Evolutionary conservation across 176 grass and related monocot species (phyloP).

Genomic region (Thalia dealbata): DNA sequence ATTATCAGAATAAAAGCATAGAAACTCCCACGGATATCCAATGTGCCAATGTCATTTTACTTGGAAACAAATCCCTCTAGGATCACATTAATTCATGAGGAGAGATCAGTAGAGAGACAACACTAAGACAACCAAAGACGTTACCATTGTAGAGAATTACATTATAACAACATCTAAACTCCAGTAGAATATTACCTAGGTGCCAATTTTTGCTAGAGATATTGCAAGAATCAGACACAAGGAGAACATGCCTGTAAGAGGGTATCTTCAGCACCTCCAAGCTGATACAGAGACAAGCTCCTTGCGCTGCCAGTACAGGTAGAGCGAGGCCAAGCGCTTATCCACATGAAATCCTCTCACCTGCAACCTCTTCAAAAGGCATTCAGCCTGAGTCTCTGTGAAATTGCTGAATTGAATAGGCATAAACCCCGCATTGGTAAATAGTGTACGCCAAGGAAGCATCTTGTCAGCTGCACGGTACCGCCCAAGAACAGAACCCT

Average conservation of each 20-base stretch:
- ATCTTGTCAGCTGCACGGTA: background rate
- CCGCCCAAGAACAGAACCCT: constrained; percentile 1
- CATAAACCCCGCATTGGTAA: background rate
- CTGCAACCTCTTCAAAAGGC: constrained; percentile 18
- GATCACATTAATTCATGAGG: background rate
- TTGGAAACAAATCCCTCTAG: constrained; percentile 4
- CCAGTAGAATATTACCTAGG: background rate
- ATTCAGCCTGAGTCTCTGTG: constrained; percentile 11
- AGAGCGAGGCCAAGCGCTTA: constrained; percentile 16
- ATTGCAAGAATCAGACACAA: background rate
- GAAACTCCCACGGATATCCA: background rate
- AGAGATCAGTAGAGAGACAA: constrained; percentile 2
- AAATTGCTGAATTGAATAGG: constrained; percentile 18
- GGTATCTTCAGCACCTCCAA: constrained; percentile 9
- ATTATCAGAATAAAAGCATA: background rate
- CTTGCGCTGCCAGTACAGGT: constrained; percentile 14
- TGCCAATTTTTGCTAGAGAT: background rate
- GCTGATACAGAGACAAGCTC: constrained; percentile 15
- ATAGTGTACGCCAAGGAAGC: constrained; percentile 13
- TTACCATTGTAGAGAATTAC: background rate
- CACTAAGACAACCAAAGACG: background rate
- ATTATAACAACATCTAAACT: background rate
- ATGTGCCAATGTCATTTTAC: constrained; percentile 9
- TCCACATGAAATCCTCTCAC: constrained; percentile 21
- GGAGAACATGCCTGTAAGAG: constrained; percentile 8